phyloP scores from a whole-genome alignment of 2,329 filamentous ascomycete genomes.

The Aaosphaeria arxii region DNA sequence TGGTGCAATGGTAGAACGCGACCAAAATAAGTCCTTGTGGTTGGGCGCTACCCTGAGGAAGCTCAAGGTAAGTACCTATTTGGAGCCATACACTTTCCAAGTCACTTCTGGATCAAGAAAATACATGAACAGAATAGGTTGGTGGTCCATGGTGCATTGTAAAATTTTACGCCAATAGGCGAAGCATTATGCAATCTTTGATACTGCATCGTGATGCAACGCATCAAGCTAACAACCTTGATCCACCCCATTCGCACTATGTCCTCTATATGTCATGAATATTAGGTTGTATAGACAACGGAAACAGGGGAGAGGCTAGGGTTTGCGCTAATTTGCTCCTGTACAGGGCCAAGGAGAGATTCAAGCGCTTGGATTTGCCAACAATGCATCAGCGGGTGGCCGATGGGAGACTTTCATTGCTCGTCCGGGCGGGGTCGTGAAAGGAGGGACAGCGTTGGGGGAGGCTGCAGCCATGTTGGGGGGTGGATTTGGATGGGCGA shows the following conservation, averaged over 20 bases:
- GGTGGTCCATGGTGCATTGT: no score
- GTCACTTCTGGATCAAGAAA: not conserved
- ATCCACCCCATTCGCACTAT: no score
- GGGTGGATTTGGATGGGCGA: slow-evolving; percentile 10
- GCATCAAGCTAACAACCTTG: no score
- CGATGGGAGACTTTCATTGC: slow-evolving; percentile 14
- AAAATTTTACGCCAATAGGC: no score
- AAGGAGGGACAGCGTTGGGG: slow-evolving; percentile 6
- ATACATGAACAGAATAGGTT: no score
- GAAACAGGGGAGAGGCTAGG: no score
- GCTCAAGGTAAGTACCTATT: slow-evolving; percentile 5
- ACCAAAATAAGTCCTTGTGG: slow-evolving; percentile 10
- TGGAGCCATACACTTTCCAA: not conserved
- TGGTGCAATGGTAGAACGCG: slow-evolving; percentile 8
- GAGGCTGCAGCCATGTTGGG: slow-evolving; percentile 9
- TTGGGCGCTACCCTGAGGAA: slow-evolving; percentile 10
- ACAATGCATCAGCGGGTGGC: slow-evolving; percentile 1
- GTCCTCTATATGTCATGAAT: no score
- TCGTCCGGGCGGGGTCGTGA: slow-evolving; percentile 9
- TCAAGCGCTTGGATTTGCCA: slow-evolving; percentile 13
- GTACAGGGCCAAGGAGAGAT: not conserved
- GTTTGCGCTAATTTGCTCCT: no score
- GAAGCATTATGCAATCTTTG: no score
- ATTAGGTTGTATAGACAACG: no score
- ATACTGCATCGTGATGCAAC: no score